These are phyloP conservation scores for Salix brachista DNA, from an alignment of 345 rosid genomes.

Conservation along the genomic window DNA sequence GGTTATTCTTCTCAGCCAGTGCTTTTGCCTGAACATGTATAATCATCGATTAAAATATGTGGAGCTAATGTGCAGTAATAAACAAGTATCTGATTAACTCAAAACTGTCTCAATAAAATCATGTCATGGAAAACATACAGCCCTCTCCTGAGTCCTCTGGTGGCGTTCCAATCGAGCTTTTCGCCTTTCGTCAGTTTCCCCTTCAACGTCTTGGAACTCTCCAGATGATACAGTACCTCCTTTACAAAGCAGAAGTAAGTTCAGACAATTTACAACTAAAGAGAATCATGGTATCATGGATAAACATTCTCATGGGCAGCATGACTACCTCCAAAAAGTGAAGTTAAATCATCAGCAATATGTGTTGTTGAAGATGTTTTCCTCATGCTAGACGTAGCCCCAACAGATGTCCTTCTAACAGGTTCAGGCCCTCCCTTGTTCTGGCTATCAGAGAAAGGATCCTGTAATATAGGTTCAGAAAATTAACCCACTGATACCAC, in stretches of 20 bases:
- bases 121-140: slow-evolving; percentile 45
- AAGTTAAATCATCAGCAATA: slow-evolving; percentile 74
- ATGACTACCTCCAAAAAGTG: slow-evolving; percentile 79
- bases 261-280: slow-evolving; percentile 14
- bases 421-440: slow-evolving; percentile 66
- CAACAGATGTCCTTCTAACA: slow-evolving; percentile 52
- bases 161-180: slow-evolving; percentile 92
- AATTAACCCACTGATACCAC: neutral
- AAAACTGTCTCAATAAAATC: slow-evolving; percentile 7
- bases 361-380: slow-evolving; percentile 76
- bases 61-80: neutral
- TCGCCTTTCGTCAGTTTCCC: slow-evolving; percentile 91
- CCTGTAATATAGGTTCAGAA: slow-evolving; percentile 42
- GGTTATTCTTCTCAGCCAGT: slow-evolving; percentile 89
- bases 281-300: neutral
- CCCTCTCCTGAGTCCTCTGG: slow-evolving; percentile 97
- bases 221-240: slow-evolving; percentile 48
- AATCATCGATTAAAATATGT: slow-evolving; percentile 11
- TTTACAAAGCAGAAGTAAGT: slow-evolving; percentile 32
- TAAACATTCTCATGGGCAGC: slow-evolving; percentile 1
- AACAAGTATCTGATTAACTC: neutral
- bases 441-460: slow-evolving; percentile 66
- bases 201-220: slow-evolving; percentile 82
- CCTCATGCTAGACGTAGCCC: slow-evolving; percentile 55
- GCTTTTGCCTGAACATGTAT: slow-evolving; percentile 71